Evolutionary conservation across 352 stramenopile genomes (phyloP), one percentile per base, ranked within the genome.

Genomic region (Plasmopara halstedii): DNA sequence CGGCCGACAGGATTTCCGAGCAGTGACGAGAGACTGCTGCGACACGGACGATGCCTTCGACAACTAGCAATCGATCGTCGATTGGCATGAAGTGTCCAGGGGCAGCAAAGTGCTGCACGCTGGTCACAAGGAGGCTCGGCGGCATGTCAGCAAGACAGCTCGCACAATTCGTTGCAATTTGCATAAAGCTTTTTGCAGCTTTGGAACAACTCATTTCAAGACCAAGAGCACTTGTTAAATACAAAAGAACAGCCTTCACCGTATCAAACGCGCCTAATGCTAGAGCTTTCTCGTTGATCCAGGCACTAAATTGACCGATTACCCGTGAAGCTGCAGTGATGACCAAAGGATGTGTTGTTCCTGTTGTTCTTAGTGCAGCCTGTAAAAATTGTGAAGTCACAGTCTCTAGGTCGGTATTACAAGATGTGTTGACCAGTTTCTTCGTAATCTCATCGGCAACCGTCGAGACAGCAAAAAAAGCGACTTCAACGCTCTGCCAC

Each of bases 181-280:
- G 76, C 73, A 88, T 85, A 33, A 88, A 84, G 43, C 76, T 88
- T 46, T 62, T 82, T 1, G 73, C 70, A 32, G 76, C 73, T 48
- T 71, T 74, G 3, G 58, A 17, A 21, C 65, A 62, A 46, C 76
- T 82, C 22, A 41, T 23, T 5, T 37, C 39, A 13, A 71, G 35
- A 0, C 50, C 44, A 32, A 88, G 50, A 0, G 76, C 76, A 4
- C 45, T 53, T 6, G 74, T 69, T n/a, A 88, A 50, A 53, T 80
- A 85, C 39, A 72, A 62, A 17, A 83, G 47, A 32, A 82, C 69
- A 34, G 65, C 54, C 13, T 42, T 49, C 8, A 87, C 45, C 0
- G 53, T 65, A 18, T 84, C 65, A 11, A 70, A 64, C 15, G 70
- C 62, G 9, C 50, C 42, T 34, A 48, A 56, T 20, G 31, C 37